Conservation (phyloP, 106 monocot genomes). For the Apostasia shenzhenica region DNA sequence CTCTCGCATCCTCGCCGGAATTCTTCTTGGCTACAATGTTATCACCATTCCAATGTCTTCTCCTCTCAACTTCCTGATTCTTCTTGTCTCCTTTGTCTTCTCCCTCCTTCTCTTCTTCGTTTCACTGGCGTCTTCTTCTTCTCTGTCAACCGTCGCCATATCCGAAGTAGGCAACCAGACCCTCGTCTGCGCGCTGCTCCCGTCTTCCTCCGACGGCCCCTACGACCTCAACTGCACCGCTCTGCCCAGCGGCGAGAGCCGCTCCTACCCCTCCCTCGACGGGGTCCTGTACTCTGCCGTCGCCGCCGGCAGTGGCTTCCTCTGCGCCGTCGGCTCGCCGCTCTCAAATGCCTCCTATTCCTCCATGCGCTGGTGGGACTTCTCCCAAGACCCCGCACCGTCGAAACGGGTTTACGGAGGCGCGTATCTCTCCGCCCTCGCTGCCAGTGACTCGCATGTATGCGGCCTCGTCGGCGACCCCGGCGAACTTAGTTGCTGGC, state of each 20-base stretch:
- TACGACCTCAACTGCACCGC: conserved; percentile 53
- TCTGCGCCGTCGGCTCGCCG: conserved; percentile 48
- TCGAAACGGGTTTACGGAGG: conserved; percentile 57
- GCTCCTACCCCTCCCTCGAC: conserved; percentile 25
- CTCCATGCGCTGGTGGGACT: conserved; percentile 87
- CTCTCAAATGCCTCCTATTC: conserved; percentile 1
- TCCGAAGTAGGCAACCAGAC: conserved; percentile 29
- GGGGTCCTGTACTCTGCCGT: conserved; percentile 47
- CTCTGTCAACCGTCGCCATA: conserved; percentile 63
- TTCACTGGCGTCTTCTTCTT: background rate
- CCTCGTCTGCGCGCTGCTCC: conserved; percentile 61
- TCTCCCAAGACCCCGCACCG: conserved; percentile 1
- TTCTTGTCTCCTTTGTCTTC: conserved; percentile 5
- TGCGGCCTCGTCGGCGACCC: conserved; percentile 43
- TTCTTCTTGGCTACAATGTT: background rate
- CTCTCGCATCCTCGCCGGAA: too few species aligned
- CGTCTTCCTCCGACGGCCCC: background rate
- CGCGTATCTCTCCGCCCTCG: conserved; percentile 15
- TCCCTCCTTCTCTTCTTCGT: background rate
- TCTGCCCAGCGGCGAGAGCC: conserved; percentile 12
- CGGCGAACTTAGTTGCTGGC: conserved; percentile 44
- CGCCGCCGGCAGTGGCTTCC: conserved; percentile 71
- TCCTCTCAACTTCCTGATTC: background rate
- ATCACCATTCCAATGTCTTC: conserved; percentile 27
- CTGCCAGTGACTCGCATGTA: conserved; percentile 58